Evolutionary conservation across 805 yeast species (phyloP), one percentile per base, ranked within the genome.

Genomic region (Schwanniomyces yamadae): DNA sequence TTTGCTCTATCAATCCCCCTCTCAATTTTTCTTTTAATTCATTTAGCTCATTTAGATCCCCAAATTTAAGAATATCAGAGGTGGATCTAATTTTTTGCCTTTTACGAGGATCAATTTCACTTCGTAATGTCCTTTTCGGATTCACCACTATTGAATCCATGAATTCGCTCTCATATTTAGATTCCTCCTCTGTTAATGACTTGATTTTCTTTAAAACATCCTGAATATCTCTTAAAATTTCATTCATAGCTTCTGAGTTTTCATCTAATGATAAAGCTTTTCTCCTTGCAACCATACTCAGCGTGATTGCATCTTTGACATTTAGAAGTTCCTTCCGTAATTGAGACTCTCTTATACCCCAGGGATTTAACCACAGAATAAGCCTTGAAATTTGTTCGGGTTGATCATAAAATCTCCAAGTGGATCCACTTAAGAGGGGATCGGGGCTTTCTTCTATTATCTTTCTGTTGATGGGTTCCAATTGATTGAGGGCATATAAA

Each of bases 341-440:
- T 23, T 63, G 69, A 12, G 78, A 70, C 52, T 89, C 97, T 30
- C 95, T 64, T 34, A 63, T 66, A 3, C 96, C 96, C 73, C 82
- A 78, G 4, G 77, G 79, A 46, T 83, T 80, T 33, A 89, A 63
- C 87, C 91, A 83, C n/a, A 60, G 54, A 6, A 81, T 39, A 17
- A 90, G 52, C 10, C 54, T 54, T 1, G 74, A 76, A 21, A 88
- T 57, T 25, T 83, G 82, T n/a, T 71, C 75, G 0, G 73, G 66
- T 2, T 54, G 62, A 45, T 88, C 95, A 45, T 79, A 75, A 47
- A 58, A 85, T 36, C 82, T 75, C 97, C 97, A 89, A 23, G 77
- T 75, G 4, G 59, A 42, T 1, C 74, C 66, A 10, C 70, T 58
- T 7, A 80, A 46, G 15, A 86, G 52, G 5, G 79, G 74, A 37